phyloP scores from a whole-genome alignment of 2,329 filamentous ascomycete species.

The Ploettnerulaceae sp. region DNA sequence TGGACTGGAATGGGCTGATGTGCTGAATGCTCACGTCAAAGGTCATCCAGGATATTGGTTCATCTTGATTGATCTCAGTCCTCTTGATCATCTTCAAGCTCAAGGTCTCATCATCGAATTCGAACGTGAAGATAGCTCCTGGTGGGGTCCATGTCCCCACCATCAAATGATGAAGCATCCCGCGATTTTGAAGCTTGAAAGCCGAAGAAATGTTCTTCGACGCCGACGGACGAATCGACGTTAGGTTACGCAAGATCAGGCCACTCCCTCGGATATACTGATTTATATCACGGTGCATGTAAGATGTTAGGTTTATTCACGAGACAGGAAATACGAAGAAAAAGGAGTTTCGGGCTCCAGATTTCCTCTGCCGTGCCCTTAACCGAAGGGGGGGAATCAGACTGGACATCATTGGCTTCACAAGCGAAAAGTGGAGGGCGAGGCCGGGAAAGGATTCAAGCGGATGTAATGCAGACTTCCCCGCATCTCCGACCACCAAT shows the following conservation, averaged over 20 bases:
- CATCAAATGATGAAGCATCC: slow-evolving; percentile 86
- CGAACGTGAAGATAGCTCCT: slow-evolving; percentile 83
- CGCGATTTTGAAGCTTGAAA: not conserved
- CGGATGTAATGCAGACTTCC: no score
- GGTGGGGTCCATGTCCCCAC: slow-evolving; percentile 88
- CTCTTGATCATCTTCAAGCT: slow-evolving; percentile 72
- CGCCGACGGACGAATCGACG: not conserved
- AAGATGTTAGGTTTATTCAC: no score
- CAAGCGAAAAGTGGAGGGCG: no score
- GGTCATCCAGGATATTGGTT: slow-evolving; percentile 92
- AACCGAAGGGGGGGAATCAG: no score
- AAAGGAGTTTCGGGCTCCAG: no score
- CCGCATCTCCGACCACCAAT: no score
- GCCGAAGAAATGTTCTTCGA: not conserved
- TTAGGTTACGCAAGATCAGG: not conserved
- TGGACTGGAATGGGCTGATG: no score
- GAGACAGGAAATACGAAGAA: no score
- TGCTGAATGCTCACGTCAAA: slow-evolving; percentile 62
- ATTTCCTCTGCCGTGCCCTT: no score
- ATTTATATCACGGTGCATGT: not conserved
- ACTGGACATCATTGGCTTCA: no score
- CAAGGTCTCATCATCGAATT: slow-evolving; percentile 77
- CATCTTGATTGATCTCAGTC: slow-evolving; percentile 74
- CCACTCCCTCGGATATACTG: not conserved
- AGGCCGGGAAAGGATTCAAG: no score